phyloP scores from a whole-genome alignment of 495 filamentous ascomycete genomes.

The Monascus purpureus region DNA sequence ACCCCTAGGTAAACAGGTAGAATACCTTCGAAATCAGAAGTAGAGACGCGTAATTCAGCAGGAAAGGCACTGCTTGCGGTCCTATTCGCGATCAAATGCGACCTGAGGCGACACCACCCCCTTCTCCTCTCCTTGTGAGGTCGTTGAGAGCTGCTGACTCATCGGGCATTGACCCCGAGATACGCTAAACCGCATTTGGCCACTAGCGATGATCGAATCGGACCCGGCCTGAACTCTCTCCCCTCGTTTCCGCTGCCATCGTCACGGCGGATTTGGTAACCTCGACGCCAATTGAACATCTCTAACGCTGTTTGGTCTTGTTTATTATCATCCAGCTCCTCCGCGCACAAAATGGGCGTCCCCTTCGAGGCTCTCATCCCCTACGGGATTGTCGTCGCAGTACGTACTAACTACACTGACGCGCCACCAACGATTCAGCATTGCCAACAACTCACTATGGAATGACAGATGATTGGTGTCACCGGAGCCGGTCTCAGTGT shows the following conservation, averaged over 20 bases:
- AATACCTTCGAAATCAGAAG: conserved; percentile 4
- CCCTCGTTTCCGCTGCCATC: neutral
- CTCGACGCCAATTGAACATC: neutral
- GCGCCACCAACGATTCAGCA: conserved; percentile 3
- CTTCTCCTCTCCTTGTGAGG: conserved; percentile 23
- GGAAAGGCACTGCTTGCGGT: conserved; percentile 12
- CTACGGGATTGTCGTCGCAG: conserved; percentile 77
- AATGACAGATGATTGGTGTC: conserved; percentile 72
- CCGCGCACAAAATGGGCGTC: conserved; percentile 61
- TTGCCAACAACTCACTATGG: conserved; percentile 14
- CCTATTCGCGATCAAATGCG: conserved; percentile 22
- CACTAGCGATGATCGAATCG: no score
- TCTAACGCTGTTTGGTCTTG: no score
- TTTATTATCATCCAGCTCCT: no score
- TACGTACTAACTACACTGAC: conserved; percentile 32
- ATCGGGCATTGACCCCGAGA: conserved; percentile 10
- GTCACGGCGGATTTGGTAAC: neutral
- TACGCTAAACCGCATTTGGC: conserved; percentile 27
- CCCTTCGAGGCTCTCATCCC: conserved; percentile 93
- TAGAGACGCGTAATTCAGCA: conserved; percentile 25
- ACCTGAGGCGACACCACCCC: conserved; percentile 22
- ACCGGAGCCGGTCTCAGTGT: conserved; percentile 63
- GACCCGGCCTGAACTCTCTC: no score
- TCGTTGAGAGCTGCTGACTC: conserved; percentile 32
- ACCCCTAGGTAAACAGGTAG: conserved; percentile 10